phyloP scores from a whole-genome alignment of 345 rosid species.

The Heritiera littoralis region DNA sequence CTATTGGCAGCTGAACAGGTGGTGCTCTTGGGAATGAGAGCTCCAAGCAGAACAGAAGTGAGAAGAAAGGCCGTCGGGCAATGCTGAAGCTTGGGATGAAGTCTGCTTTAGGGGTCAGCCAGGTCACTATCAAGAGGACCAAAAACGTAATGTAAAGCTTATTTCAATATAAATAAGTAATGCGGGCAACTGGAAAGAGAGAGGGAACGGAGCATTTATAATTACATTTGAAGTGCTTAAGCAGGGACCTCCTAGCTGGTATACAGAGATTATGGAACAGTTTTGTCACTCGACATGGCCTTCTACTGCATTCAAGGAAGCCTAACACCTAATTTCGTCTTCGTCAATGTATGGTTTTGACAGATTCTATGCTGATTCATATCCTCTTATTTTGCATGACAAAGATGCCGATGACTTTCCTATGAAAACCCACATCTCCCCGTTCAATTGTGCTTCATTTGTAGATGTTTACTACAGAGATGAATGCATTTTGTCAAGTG shows the following conservation, averaged over 20 bases:
- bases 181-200: not conserved
- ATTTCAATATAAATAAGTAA: no score
- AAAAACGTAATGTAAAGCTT: not conserved
- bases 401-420: not conserved
- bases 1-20: no score
- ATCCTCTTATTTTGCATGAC: constrained; percentile 22
- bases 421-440: constrained; percentile 4
- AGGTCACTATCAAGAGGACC: no score
- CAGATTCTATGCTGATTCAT: constrained; percentile 38
- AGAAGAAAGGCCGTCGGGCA: not conserved
- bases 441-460: constrained; percentile 33
- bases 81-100: not conserved
- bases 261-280: constrained; percentile 31
- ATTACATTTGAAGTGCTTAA: constrained; percentile 25
- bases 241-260: constrained; percentile 28
- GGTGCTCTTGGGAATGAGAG: no score
- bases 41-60: no score
- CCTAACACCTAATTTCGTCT: constrained; percentile 5
- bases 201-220: constrained; percentile 13
- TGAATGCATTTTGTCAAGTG: constrained; percentile 33
- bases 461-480: constrained; percentile 35
- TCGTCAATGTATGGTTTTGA: constrained; percentile 19
- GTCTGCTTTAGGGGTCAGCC: not conserved
- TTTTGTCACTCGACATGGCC: constrained; percentile 44
- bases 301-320: constrained; percentile 32